phyloP scores from a whole-genome alignment of 2,329 filamentous ascomycete genomes.

The Cladosporium velox region DNA sequence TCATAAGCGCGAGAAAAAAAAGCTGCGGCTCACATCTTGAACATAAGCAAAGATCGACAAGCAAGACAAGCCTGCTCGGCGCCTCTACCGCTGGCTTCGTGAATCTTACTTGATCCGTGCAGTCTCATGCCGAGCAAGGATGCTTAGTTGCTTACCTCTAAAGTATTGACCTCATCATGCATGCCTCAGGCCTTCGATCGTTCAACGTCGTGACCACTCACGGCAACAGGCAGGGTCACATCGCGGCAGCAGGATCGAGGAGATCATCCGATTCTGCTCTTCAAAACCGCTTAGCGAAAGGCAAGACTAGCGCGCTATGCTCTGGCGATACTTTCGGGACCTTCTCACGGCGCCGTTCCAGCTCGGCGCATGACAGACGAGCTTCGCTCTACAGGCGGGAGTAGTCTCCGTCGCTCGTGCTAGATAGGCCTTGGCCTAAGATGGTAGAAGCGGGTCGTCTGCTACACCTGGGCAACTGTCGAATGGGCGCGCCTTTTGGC shows the following conservation, averaged over 20 bases:
- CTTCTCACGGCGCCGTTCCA: not conserved
- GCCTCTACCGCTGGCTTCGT: constrained; percentile 1
- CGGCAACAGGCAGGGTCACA: constrained; percentile 1
- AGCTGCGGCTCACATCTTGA: not conserved
- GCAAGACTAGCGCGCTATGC: not conserved
- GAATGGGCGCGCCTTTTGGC: not conserved
- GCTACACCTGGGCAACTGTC: not conserved
- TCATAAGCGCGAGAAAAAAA: not conserved
- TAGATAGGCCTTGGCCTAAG: not conserved
- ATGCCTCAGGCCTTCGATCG: constrained; percentile 1
- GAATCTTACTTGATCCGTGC: not conserved
- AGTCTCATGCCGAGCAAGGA: no score
- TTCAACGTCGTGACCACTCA: constrained; percentile 7
- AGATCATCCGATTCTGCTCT: not conserved
- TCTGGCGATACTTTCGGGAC: not conserved
- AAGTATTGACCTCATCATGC: constrained; percentile 1
- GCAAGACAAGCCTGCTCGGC: constrained; percentile 7
- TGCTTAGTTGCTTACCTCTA: no score
- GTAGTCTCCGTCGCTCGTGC: not conserved
- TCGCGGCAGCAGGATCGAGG: constrained; percentile 3
- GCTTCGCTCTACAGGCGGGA: not conserved
- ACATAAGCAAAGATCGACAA: constrained; percentile 1
- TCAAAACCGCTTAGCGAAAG: not conserved
- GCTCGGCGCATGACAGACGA: constrained; percentile 5
- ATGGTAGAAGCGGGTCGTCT: constrained; percentile 1